Percentiles rank a stretch among this genome's conserved stretches.
phyloP scores from a whole-genome alignment of 2,329 filamentous ascomycete genomes.

The Aureobasidium subglaciale region DNA sequence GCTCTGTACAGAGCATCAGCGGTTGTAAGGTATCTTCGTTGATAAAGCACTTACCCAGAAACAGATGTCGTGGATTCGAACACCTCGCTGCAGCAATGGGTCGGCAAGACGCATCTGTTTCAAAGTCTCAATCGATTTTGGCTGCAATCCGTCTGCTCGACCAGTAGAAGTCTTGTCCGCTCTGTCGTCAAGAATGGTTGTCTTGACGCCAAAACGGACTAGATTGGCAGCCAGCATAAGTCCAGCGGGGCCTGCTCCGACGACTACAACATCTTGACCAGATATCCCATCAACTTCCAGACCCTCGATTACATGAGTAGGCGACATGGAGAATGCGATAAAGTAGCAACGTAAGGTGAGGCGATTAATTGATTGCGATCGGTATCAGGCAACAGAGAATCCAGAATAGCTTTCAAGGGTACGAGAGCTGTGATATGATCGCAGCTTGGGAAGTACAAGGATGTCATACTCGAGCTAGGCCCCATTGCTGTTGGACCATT shows the following conservation, averaged over 20 bases:
- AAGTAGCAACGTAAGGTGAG: too few species aligned
- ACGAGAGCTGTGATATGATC: too few species aligned
- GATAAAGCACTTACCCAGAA: constrained; percentile 53
- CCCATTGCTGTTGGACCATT: not conserved
- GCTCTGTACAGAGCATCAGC: constrained; percentile 22
- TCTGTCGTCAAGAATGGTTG: constrained; percentile 61
- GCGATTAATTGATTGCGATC: too few species aligned
- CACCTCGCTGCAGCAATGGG: constrained; percentile 57
- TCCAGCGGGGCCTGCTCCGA: constrained; percentile 37
- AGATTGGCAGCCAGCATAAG: constrained; percentile 47
- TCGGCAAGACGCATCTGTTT: constrained; percentile 68
- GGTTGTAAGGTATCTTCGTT: not conserved
- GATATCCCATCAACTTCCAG: not conserved
- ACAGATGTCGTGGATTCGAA: constrained; percentile 65
- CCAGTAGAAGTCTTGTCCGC: constrained; percentile 61
- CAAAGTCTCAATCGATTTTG: constrained; percentile 72
- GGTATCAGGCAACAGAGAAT: too few species aligned
- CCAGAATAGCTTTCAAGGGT: too few species aligned
- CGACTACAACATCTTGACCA: constrained; percentile 23
- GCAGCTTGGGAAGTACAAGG: too few species aligned
- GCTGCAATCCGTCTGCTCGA: constrained; percentile 65
- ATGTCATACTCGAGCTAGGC: too few species aligned
- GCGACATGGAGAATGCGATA: too few species aligned
- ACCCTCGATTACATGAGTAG: not conserved
- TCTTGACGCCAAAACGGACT: constrained; percentile 58